These are phyloP conservation scores for Chenopodium suecicum DNA, from an alignment of 148 eudicot genomes.

Conservation along the genomic window DNA sequence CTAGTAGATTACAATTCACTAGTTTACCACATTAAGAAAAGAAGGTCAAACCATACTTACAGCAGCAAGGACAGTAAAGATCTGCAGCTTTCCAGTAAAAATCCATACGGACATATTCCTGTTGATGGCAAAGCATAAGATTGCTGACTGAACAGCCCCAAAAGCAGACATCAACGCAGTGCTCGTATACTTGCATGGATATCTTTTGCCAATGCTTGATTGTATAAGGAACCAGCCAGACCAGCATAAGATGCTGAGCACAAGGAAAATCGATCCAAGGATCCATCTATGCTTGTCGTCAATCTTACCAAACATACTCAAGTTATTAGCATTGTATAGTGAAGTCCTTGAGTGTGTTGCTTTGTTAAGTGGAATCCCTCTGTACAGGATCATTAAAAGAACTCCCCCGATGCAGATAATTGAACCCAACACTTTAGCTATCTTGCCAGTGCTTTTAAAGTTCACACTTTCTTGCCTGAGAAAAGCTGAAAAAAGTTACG, in stretches of 20 bases:
- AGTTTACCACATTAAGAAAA: background rate
- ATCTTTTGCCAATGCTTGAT: conserved; percentile 52
- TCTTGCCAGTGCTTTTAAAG: conserved; percentile 52
- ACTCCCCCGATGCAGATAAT: conserved; percentile 51
- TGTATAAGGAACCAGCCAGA: conserved; percentile 80
- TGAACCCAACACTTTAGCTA: conserved; percentile 58
- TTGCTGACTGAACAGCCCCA: conserved; percentile 54
- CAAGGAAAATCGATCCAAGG: conserved; percentile 46
- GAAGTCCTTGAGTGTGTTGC: background rate
- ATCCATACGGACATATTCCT: conserved; percentile 47
- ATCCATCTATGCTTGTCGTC: conserved; percentile 29
- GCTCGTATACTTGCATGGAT: conserved; percentile 56
- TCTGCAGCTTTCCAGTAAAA: conserved; percentile 52
- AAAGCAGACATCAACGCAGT: conserved; percentile 60
- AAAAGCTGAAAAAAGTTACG: conserved; percentile 8
- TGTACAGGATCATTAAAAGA: conserved; percentile 49
- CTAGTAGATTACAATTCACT: background rate
- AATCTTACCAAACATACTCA: background rate
- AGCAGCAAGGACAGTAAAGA: conserved; percentile 45
- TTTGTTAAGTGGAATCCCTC: conserved; percentile 47
- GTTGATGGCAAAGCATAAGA: conserved; percentile 41
- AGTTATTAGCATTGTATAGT: conserved; percentile 11
- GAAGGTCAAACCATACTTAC: conserved; percentile 40
- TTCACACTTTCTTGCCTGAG: conserved; percentile 66
- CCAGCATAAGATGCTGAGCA: conserved; percentile 52